A percentile compares a stretch with the other conserved stretches of the same genome.
Conservation (phyloP, 495 filamentous ascomycete species). For the Aspergillus cavernicola region DNA sequence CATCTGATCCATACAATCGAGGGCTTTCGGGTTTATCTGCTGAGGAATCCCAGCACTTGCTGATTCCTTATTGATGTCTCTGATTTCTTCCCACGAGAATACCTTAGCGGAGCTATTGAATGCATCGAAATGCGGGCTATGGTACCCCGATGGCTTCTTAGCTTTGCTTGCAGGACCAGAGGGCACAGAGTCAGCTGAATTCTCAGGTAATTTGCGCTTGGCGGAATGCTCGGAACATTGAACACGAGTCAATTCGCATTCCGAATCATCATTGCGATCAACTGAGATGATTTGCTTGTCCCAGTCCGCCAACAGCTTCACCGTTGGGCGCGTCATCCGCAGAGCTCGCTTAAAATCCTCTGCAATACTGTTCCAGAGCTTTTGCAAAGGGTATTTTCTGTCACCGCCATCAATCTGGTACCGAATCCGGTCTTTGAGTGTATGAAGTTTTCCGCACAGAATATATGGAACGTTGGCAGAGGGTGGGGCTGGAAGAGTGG, state of each 20-base stretch:
- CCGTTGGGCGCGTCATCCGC: constrained; percentile 29
- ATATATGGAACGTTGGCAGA: constrained; percentile 33
- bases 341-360: constrained; percentile 35
- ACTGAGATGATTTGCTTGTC: neutral
- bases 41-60: constrained; percentile 36
- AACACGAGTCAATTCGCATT: constrained; percentile 25
- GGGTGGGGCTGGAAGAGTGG: constrained; percentile 53
- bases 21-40: constrained; percentile 40
- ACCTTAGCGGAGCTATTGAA: constrained; percentile 14
- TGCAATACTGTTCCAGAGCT: constrained; percentile 33
- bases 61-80: constrained; percentile 34
- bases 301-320: constrained; percentile 19
- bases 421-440: constrained; percentile 28
- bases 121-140: constrained; percentile 14
- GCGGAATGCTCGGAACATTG: neutral
- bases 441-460: constrained; percentile 32
- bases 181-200: neutral
- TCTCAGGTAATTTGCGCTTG: constrained; percentile 22
- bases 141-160: constrained; percentile 9
- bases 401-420: constrained; percentile 35
- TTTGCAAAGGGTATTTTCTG: constrained; percentile 30
- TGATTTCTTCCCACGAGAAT: constrained; percentile 32
- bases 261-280: constrained; percentile 18
- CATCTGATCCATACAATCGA: constrained; percentile 34
- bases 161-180: neutral